Base-by-base conservation (phyloP, 345 rosid species). In the Gossypium bickii region DNA sequence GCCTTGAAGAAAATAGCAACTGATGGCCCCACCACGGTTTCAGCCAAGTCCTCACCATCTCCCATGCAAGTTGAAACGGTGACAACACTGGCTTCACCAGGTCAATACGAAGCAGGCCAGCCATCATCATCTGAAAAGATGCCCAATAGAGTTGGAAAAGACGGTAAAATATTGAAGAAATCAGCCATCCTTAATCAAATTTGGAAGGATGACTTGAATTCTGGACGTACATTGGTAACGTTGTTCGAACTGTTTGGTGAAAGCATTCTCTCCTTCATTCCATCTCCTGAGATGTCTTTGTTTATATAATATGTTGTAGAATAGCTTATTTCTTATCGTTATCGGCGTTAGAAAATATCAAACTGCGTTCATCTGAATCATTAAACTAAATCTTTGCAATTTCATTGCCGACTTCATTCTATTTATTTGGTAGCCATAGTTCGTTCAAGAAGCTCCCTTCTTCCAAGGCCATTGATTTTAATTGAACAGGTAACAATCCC, bases 201-300 rank as follows among this genome's bases (percentile, higher is more conserved):
- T 8, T 91, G 97, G 98, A 91, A 93, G 75, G 94, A 93, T 60
- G 97, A 91, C 59, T 83, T 91, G 78, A 80, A 85, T 48, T 87
- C 92, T 1, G 98, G 94, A 73, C 81, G 81, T 55, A 84, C 88
- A 13, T 77, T 95, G 55, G 89, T 82, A 61, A 83, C 89, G 49
- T 77, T 90, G 53, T 88, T 84, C 65, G 94, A 93, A 74, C 79
- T 85, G 75, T 91, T 88, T 76, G 96, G 98, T 52, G 96, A 95
- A 70, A 78, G 85, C 57, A 83, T 89, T 71, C 84, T 91, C 34
- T 83, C 94, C 65, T 93, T 89, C 78, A 81, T 93, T 70, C 98
- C 99, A 59, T 82, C 88, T 61, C 87, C 96, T 17, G 97, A 93
- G 80, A 81, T 86, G 98, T 84, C 85, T 52, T 51, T 91, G 65